Conservation (phyloP, 768 basidiomycete genomes). For the Mycena sanguinolenta region DNA sequence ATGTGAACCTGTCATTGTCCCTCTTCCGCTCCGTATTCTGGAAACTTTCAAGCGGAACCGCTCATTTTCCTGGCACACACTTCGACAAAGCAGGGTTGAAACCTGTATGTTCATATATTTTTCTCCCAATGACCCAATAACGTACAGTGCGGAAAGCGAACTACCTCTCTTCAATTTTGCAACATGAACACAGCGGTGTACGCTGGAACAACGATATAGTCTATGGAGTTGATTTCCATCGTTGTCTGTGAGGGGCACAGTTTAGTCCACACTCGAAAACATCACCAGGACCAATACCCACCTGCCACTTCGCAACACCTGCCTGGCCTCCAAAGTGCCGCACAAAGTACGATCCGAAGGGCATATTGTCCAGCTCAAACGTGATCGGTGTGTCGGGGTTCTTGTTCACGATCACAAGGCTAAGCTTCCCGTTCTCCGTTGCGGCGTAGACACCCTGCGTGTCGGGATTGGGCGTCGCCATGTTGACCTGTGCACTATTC, state of each 20-base stretch:
- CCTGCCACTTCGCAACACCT: conserved; percentile 70
- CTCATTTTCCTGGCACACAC: no score
- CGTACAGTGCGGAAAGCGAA: background rate
- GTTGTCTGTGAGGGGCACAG: background rate
- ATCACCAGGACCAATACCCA: conserved; percentile 43
- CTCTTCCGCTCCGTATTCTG: no score
- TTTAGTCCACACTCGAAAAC: background rate
- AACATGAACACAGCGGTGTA: background rate
- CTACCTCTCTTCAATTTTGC: background rate
- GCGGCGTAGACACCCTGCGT: conserved; percentile 62
- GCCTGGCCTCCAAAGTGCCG: conserved; percentile 70
- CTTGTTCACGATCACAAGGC: conserved; percentile 67
- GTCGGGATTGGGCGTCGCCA: conserved; percentile 55
- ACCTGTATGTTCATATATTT: no score
- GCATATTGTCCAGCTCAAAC: conserved; percentile 58
- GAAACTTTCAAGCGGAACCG: no score
- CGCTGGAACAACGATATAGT: background rate
- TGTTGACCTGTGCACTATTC: conserved; percentile 59
- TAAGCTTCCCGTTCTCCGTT: conserved; percentile 54
- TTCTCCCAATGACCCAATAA: background rate
- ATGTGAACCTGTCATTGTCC: no score
- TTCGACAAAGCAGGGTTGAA: no score
- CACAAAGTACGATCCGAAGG: conserved; percentile 63
- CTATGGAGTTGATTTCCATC: background rate
- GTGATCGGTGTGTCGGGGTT: conserved; percentile 55